phyloP scores from a whole-genome alignment of 2,329 filamentous ascomycete species.

The Fusarium goolgardi region DNA sequence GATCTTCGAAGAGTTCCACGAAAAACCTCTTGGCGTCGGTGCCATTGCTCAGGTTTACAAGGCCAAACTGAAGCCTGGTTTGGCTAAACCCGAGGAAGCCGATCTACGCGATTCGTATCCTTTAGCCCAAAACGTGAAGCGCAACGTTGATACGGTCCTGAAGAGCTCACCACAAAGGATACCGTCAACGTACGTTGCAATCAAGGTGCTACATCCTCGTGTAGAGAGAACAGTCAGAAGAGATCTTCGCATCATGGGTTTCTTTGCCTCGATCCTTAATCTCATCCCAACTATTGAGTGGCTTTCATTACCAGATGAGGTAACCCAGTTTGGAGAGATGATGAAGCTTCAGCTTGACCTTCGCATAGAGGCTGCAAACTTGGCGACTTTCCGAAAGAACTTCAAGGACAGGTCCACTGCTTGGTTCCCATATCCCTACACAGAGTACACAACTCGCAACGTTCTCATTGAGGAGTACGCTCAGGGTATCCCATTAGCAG shows the following conservation, averaged over 20 bases:
- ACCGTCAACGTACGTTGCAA: conserved; percentile 90
- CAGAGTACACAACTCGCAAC: conserved; percentile 90
- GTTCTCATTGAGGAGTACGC: conserved; percentile 97
- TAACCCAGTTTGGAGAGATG: conserved; percentile 95
- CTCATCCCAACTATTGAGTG: conserved; percentile 94
- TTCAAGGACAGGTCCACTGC: conserved; percentile 90
- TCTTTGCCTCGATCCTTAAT: conserved; percentile 88
- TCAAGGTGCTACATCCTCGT: conserved; percentile 94
- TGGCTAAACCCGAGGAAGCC: conserved; percentile 73
- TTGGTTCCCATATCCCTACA: conserved; percentile 97
- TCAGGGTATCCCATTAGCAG: conserved; percentile 89
- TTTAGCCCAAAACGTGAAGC: conserved; percentile 76
- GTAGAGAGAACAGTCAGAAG: conserved; percentile 91
- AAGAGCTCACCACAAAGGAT: conserved; percentile 88
- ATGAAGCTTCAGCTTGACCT: conserved; percentile 98
- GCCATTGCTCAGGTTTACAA: conserved; percentile 99
- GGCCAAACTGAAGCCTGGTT: conserved; percentile 84
- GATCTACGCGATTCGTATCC: conserved; percentile 62
- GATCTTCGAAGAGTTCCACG: conserved; percentile 96
- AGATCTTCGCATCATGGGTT: conserved; percentile 91
- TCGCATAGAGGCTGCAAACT: conserved; percentile 91
- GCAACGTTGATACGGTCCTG: conserved; percentile 85
- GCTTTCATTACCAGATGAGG: conserved; percentile 95
- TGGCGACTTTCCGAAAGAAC: conserved; percentile 87
- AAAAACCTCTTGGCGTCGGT: conserved; percentile 88